Percentiles rank a stretch among this genome's conserved stretches.
Conservation (phyloP, 2,329 filamentous ascomycete genomes). For the Beauveria medogensis region DNA sequence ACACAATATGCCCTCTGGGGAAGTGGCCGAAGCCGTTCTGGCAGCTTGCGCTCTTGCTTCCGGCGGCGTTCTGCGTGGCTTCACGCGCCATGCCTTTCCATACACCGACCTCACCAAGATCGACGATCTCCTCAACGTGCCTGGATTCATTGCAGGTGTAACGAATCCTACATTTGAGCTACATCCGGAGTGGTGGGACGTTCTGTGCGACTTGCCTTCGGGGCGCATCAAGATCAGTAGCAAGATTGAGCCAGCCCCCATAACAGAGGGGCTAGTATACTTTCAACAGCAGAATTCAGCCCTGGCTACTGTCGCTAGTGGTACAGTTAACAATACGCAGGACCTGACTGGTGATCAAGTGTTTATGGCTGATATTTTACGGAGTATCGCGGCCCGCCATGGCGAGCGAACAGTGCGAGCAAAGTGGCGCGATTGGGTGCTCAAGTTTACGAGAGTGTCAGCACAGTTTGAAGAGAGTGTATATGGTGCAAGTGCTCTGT, state of each 20-base stretch:
- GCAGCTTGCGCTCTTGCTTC: conserved; percentile 93
- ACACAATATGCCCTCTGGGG: conserved; percentile 88
- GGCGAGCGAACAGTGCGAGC: conserved; percentile 84
- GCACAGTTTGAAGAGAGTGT: conserved; percentile 94
- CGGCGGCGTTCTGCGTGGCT: conserved; percentile 84
- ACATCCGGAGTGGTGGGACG: conserved; percentile 96
- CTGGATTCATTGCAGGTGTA: conserved; percentile 94
- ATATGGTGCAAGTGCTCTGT: conserved; percentile 84
- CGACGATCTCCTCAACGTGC: conserved; percentile 89
- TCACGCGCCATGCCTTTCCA: conserved; percentile 92
- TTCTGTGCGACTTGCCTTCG: conserved; percentile 85
- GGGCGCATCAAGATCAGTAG: conserved; percentile 92
- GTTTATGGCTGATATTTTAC: conserved; percentile 81
- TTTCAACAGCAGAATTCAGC: conserved; percentile 74
- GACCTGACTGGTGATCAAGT: conserved; percentile 80
- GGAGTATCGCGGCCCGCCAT: conserved; percentile 75
- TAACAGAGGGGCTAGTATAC: conserved; percentile 77
- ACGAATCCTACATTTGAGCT: conserved; percentile 95
- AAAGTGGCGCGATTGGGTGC: conserved; percentile 92
- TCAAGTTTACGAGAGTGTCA: conserved; percentile 84
- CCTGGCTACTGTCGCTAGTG: conserved; percentile 41
- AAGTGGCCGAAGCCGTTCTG: conserved; percentile 95
- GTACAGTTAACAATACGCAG: conserved; percentile 31
- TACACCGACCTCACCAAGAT: conserved; percentile 98
- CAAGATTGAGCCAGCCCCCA: conserved; percentile 69